phyloP scores from a whole-genome alignment of 1,284 basidiomycete species.

The Cutaneotrichosporon cyanovorans region DNA sequence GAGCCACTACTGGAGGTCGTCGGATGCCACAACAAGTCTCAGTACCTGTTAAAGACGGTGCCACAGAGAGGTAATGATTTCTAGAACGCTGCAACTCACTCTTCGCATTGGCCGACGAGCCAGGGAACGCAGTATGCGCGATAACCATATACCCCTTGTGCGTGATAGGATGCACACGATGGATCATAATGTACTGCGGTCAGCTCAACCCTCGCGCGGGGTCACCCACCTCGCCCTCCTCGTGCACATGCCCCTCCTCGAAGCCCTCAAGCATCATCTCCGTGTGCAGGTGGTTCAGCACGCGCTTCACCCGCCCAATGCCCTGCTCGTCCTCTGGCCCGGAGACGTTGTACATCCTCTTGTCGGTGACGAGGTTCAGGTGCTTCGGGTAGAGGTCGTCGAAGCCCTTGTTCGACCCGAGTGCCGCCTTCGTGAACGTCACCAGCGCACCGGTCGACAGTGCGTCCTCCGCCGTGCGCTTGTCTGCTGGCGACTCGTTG shows the following conservation, averaged over 20 bases:
- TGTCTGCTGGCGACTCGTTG: conserved; percentile 81
- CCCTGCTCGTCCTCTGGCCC: conserved; percentile 46
- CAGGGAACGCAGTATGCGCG: conserved; percentile 83
- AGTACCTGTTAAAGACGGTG: no score
- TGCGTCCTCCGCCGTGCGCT: conserved; percentile 84
- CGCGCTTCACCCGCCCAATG: conserved; percentile 70
- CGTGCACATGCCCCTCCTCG: conserved; percentile 86
- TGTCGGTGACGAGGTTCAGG: conserved; percentile 76
- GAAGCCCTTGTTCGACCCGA: conserved; percentile 89
- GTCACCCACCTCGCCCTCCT: conserved; percentile 58
- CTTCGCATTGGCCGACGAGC: conserved; percentile 66
- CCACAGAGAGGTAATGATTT: no score
- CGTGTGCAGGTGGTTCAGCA: conserved; percentile 75
- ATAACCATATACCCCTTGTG: conserved; percentile 86
- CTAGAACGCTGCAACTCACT: conserved; percentile 54
- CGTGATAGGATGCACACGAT: conserved; percentile 80
- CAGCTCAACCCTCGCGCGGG: not conserved
- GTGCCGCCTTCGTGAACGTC: conserved; percentile 74
- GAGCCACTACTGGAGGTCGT: no score
- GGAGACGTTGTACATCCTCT: conserved; percentile 63
- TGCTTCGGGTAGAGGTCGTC: conserved; percentile 93
- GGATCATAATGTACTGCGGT: conserved; percentile 75
- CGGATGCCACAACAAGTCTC: no score
- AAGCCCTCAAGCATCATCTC: conserved; percentile 79
- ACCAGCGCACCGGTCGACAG: conserved; percentile 83